Evolutionary conservation across 306 rosid species (phyloP), one percentile per base, ranked within the genome.

Genomic region (Elaeagnus macrophylla): DNA sequence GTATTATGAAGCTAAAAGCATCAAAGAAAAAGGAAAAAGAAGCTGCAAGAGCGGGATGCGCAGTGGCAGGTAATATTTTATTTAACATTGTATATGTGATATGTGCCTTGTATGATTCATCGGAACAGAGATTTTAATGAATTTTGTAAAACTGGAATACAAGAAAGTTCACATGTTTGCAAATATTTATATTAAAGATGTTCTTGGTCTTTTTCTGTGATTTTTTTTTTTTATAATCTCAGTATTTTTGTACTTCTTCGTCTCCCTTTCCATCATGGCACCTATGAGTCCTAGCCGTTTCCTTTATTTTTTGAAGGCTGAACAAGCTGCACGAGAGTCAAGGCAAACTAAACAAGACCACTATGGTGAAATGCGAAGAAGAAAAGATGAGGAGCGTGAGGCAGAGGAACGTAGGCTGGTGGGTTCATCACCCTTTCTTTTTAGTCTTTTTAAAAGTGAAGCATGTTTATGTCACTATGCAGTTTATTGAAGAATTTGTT

Each of bases 361-460:
- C 19, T 93, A 93, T 66, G 76, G 83, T 45, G 95, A 93, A 66
- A 70, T 58, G 62, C 72, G 96, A 58, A 93, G 88, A 82, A 77
- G 74, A 76, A 93, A 87, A 75, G 99, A 93, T 57, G 99, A 93
- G 79, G 99, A 93, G 66, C 95, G 67, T 41, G 95, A 93, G 70
- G 95, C 83, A 20, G 74, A 58, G 60, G 99, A 93, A 57, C 93
- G 63, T 43, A 53, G 44, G 71, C 74, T 84, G 87, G 99, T 93
- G 48, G 43, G 83, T 75, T 65, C 46, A 61, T 44, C 45, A 53
- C 39, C 39, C 39, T 25, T 39, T 46, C 39, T 44, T 45, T 59
- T 50, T 53, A 13, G 19, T 47, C 59, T 20, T 53, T 9, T 17
- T 48, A 57, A 55, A 53, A 51, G 32, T 59, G 36, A 37, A 19